phyloP scores from a whole-genome alignment of 768 basidiomycete species.

The Leccinum broughii region DNA sequence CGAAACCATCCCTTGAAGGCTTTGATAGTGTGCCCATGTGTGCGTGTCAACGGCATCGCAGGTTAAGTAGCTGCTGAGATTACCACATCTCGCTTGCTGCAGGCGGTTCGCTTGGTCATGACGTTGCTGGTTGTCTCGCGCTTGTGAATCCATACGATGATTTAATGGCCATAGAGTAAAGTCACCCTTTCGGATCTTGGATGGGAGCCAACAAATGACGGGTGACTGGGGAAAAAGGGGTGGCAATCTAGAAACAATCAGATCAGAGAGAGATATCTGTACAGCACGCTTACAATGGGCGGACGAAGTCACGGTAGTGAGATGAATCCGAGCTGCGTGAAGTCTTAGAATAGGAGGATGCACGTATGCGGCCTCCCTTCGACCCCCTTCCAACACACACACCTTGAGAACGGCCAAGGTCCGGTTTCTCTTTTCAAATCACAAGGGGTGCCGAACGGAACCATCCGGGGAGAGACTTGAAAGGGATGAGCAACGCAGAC shows the following conservation, averaged over 20 bases:
- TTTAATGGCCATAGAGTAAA: too few species aligned
- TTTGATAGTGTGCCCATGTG: too few species aligned
- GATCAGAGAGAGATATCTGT: slow-evolving; percentile 4
- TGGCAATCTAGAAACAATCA: background rate
- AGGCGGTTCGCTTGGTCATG: too few species aligned
- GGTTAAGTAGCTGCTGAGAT: too few species aligned
- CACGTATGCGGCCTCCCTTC: background rate
- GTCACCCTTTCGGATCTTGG: slow-evolving; percentile 13
- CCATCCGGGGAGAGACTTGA: slow-evolving; percentile 2
- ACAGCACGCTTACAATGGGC: too few species aligned
- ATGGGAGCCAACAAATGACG: too few species aligned
- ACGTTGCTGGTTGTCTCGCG: background rate
- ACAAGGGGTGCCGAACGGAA: slow-evolving; percentile 7
- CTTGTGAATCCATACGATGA: background rate
- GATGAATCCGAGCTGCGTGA: slow-evolving; percentile 13
- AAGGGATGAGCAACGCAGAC: slow-evolving; percentile 5
- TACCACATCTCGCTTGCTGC: too few species aligned
- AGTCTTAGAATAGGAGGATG: slow-evolving; percentile 1
- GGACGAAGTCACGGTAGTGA: slow-evolving; percentile 8
- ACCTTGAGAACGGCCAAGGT: background rate
- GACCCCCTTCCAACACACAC: background rate
- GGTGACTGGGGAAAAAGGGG: background rate
- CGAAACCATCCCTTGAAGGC: too few species aligned
- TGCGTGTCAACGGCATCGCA: too few species aligned
- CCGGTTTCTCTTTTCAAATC: slow-evolving; percentile 6